Conservation (phyloP, 768 basidiomycete species). For the Amanita pallidorosea region DNA sequence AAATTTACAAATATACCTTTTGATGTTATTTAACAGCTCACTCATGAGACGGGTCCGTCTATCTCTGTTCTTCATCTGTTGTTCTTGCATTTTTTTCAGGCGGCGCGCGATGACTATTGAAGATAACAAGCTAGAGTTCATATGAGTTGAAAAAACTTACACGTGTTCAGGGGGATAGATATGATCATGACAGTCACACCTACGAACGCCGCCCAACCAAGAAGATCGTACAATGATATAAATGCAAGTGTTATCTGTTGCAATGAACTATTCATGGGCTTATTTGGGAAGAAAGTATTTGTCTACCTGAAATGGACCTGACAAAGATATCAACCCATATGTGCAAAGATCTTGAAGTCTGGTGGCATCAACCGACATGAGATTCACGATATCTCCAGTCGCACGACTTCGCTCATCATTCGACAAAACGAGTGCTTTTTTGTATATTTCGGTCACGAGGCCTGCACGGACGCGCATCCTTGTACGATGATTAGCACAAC, state of each 20-base stretch:
- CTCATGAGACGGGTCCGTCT: constrained; percentile 80
- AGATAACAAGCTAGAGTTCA: neutral
- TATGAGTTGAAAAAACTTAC: constrained; percentile 14
- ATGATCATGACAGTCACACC: constrained; percentile 86
- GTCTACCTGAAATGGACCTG: constrained; percentile 70
- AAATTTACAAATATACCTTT: constrained; percentile 35
- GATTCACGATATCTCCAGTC: constrained; percentile 88
- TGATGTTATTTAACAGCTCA: constrained; percentile 88
- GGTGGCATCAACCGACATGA: constrained; percentile 83
- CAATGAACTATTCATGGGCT: neutral
- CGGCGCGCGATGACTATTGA: constrained; percentile 47
- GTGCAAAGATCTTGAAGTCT: constrained; percentile 74
- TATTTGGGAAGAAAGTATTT: constrained; percentile 9
- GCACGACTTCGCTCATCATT: constrained; percentile 76
- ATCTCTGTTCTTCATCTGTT: constrained; percentile 93
- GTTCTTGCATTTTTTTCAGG: constrained; percentile 67
- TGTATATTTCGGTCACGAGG: constrained; percentile 75
- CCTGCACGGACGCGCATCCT: constrained; percentile 92
- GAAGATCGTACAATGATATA: constrained; percentile 76
- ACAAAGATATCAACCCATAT: constrained; percentile 76
- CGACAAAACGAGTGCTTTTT: constrained; percentile 77
- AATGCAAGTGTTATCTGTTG: constrained; percentile 77
- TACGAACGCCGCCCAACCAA: constrained; percentile 88
- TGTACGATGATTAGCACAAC: neutral
- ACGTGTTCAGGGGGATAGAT: constrained; percentile 65